Evolutionary conservation across 306 rosid species (phyloP).

Genomic region (Cucurbita maxima): DNA sequence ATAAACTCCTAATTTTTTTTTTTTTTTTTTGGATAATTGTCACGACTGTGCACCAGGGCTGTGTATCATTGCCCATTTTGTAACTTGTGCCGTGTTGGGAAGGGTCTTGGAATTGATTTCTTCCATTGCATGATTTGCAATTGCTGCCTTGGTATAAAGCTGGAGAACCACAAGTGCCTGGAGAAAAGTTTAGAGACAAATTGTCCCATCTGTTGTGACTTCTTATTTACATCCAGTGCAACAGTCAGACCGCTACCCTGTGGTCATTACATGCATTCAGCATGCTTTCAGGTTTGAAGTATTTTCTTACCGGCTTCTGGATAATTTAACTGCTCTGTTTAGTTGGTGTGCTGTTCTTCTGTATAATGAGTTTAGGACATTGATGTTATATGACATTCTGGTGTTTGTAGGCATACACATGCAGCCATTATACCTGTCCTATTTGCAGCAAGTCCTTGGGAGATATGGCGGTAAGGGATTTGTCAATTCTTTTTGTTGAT

Average conservation of each 20-base stretch:
- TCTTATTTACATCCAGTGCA: constrained; percentile 89
- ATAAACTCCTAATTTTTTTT: background rate
- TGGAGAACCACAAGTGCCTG: constrained; percentile 75
- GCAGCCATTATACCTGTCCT: constrained; percentile 95
- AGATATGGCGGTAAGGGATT: constrained; percentile 82
- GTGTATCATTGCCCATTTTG: constrained; percentile 98
- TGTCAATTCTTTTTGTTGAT: constrained; percentile 1
- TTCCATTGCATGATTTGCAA: constrained; percentile 98
- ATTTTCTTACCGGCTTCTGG: background rate
- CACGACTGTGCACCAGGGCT: constrained; percentile 32
- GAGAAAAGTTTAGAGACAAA: constrained; percentile 93
- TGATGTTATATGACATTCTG: background rate
- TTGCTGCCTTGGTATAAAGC: constrained; percentile 86
- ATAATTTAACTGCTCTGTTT: background rate
- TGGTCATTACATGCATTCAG: constrained; percentile 99
- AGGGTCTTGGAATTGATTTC: constrained; percentile 85
- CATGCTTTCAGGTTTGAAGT: constrained; percentile 86
- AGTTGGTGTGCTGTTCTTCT: background rate
- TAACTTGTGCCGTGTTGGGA: constrained; percentile 95
- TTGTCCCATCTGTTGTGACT: constrained; percentile 96
- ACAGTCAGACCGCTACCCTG: constrained; percentile 89
- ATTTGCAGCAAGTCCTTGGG: constrained; percentile 99
- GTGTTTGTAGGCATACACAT: constrained; percentile 72
- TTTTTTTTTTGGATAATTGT: background rate
- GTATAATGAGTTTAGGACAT: background rate